A percentile compares a stretch with the other conserved stretches of the same genome.
Conservation (phyloP, 805 yeast genomes). For the Saccharomycopsis guyanensis region DNA sequence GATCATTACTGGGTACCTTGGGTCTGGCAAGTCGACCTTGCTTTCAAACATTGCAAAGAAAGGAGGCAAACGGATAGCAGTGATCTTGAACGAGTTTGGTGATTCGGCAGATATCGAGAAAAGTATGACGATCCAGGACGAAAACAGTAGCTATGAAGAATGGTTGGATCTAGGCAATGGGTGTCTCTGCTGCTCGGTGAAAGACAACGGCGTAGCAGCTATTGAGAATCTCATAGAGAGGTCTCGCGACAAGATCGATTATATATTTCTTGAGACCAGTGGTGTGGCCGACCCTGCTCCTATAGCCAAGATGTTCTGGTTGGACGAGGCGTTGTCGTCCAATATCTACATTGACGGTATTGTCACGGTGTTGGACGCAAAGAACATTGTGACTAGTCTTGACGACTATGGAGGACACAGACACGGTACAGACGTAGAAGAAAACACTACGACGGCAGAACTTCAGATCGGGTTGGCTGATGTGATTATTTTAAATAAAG, state of each 20-base stretch:
- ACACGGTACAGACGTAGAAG: constrained; percentile 35
- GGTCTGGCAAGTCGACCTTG: constrained; percentile 89
- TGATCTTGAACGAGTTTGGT: constrained; percentile 87
- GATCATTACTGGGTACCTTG: constrained; percentile 88
- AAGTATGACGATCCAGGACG: constrained; percentile 59
- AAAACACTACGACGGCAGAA: constrained; percentile 67
- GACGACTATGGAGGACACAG: constrained; percentile 69
- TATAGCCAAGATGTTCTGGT: constrained; percentile 95
- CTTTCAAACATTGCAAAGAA: constrained; percentile 64
- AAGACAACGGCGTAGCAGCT: constrained; percentile 90
- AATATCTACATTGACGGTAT: constrained; percentile 88
- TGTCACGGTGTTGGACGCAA: constrained; percentile 76
- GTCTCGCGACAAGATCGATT: constrained; percentile 69
- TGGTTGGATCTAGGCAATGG: constrained; percentile 98
- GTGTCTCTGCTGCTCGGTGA: constrained; percentile 92
- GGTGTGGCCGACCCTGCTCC: constrained; percentile 98
- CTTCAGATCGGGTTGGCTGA: constrained; percentile 90
- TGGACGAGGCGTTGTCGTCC: constrained; percentile 81
- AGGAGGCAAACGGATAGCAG: constrained; percentile 73
- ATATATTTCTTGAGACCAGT: constrained; percentile 88
- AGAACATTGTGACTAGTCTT: constrained; percentile 55
- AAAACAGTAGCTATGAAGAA: constrained; percentile 60
- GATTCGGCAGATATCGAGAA: constrained; percentile 87
- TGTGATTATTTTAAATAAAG: constrained; percentile 68
- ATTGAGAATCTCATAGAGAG: constrained; percentile 78